phyloP scores from a whole-genome alignment of 2,329 filamentous ascomycete genomes.

The Neophaeococcomyces aloes region DNA sequence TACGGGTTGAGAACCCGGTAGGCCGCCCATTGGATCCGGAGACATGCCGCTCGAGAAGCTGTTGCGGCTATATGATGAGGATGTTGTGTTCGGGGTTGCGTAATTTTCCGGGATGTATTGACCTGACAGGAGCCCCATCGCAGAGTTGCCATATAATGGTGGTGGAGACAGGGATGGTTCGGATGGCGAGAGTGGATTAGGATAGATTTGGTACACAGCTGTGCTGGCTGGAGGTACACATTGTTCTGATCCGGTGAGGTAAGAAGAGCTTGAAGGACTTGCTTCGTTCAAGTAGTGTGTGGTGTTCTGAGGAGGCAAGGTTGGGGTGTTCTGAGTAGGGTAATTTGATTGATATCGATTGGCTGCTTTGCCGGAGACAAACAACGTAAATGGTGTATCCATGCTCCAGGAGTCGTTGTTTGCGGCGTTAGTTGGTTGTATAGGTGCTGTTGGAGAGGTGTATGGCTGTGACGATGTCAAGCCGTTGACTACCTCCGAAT shows the following conservation, averaged over 20 bases:
- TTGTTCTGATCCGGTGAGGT: conserved; percentile 1
- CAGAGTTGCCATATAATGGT: conserved; percentile 10
- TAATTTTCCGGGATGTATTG: not conserved
- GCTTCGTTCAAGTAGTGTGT: not conserved
- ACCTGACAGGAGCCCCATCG: conserved; percentile 3
- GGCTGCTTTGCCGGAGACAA: not conserved
- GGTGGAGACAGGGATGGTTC: conserved; percentile 14
- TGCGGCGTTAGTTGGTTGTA: not conserved
- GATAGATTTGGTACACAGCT: not conserved
- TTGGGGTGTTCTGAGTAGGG: not conserved
- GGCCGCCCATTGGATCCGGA: not conserved
- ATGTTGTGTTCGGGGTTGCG: not conserved
- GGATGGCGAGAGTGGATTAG: conserved; percentile 8
- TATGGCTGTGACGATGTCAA: not conserved
- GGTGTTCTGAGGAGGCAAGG: not conserved
- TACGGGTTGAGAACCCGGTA: not conserved
- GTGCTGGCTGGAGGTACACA: not conserved
- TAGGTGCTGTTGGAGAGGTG: not conserved
- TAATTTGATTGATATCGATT: not conserved
- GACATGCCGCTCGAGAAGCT: not conserved
- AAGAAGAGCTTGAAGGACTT: conserved; percentile 6
- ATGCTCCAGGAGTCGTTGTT: conserved; percentile 15
- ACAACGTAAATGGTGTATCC: conserved; percentile 11
- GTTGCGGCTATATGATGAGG: not conserved
- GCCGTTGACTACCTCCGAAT: not conserved